Percentiles rank a stretch among this genome's conserved stretches.
Conservation (phyloP, 257 asterid genomes). For the Primulina huaijiensis region DNA sequence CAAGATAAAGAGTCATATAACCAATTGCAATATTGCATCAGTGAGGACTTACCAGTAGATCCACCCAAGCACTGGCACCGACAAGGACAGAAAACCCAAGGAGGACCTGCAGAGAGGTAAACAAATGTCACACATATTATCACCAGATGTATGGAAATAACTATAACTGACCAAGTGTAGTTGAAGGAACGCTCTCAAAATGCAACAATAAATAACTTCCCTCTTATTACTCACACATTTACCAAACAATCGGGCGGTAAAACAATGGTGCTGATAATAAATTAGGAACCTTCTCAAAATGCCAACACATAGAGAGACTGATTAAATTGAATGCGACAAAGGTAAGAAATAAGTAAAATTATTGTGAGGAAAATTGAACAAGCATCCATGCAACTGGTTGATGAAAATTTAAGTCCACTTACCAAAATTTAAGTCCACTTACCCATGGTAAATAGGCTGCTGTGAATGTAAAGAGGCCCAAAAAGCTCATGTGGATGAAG, state of each 20-base stretch:
- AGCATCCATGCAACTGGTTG: slow-evolving; percentile 16
- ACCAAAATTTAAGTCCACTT: slow-evolving; percentile 50
- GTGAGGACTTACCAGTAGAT: slow-evolving; percentile 70
- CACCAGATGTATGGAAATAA: slow-evolving; percentile 17
- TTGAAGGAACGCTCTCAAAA: background rate
- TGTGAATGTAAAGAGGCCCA: slow-evolving; percentile 96
- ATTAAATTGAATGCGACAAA: slow-evolving; percentile 8
- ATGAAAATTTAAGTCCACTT: slow-evolving; percentile 30
- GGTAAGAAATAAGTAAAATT: background rate
- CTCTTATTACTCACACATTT: too few species aligned
- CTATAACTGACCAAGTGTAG: background rate
- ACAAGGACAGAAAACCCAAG: slow-evolving; percentile 95
- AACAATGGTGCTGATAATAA: too few species aligned
- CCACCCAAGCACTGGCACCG: slow-evolving; percentile 99
- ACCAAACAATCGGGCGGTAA: too few species aligned
- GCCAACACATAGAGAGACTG: background rate
- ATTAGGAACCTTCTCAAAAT: too few species aligned
- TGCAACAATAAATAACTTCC: too few species aligned
- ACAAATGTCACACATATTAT: background rate
- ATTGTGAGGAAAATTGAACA: slow-evolving; percentile 15
- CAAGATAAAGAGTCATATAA: slow-evolving; percentile 5
- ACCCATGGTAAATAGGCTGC: slow-evolving; percentile 99
- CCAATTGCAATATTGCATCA: background rate
- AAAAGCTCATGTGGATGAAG: slow-evolving; percentile 93
- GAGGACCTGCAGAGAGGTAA: slow-evolving; percentile 61